Percentiles rank a stretch among this genome's conserved stretches.
These are phyloP conservation scores for Fusarium tanahbumbuense DNA, from an alignment of 2,329 filamentous ascomycete genomes.

Conservation along the genomic window DNA sequence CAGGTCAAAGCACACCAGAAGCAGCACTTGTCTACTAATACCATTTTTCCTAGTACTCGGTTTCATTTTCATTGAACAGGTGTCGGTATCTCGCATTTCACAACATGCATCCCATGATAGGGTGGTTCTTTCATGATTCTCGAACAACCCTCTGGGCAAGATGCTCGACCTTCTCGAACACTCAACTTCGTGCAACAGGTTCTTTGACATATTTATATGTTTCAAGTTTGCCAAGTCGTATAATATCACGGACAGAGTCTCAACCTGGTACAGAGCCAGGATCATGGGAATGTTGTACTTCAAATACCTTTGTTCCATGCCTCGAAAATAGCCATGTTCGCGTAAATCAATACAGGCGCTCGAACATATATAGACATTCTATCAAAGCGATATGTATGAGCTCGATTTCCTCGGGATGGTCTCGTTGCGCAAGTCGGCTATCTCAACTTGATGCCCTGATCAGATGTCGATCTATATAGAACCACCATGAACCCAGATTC, in stretches of 20 bases:
- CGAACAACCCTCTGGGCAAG: slow-evolving; percentile 9
- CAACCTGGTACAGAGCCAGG: background rate
- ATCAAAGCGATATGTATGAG: background rate
- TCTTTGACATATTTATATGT: background rate
- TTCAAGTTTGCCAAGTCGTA: background rate
- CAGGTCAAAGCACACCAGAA: too few species aligned
- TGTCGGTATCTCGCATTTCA: background rate
- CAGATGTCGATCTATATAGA: background rate
- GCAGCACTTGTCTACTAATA: background rate
- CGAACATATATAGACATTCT: too few species aligned
- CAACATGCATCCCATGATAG: background rate
- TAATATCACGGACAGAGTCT: background rate
- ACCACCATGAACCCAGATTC: background rate
- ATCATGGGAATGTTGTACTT: background rate
- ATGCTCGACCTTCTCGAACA: slow-evolving; percentile 21
- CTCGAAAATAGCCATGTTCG: slow-evolving; percentile 2
- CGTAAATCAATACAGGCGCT: background rate
- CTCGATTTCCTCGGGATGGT: rapidly evolving
- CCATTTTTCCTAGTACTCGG: background rate
- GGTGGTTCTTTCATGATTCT: background rate
- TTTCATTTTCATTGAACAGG: background rate
- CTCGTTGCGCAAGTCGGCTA: background rate
- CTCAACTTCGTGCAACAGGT: background rate
- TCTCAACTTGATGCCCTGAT: background rate
- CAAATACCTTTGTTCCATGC: slow-evolving; percentile 6